Evolutionary conservation across 208 protist species (phyloP).

Genomic region (Herpetomonas tarakana): DNA sequence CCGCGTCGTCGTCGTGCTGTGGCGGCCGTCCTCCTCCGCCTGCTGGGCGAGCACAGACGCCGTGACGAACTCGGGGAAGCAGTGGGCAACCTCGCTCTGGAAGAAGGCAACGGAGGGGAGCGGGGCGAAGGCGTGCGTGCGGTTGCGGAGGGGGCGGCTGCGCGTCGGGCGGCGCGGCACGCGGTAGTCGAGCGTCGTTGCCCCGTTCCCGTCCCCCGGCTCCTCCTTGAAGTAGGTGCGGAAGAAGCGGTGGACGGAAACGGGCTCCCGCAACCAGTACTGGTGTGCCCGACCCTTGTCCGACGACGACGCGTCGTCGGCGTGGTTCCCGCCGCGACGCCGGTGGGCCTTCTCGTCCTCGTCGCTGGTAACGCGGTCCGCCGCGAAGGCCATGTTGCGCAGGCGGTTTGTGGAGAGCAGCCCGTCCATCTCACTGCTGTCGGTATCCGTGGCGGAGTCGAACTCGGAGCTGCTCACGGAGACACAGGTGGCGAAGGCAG

Average conservation of each 20-base stretch:
- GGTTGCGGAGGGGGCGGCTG: conserved; percentile 17
- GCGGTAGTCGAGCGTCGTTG: conserved; percentile 37
- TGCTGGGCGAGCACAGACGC: conserved; percentile 12
- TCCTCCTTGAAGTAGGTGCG: conserved; percentile 34
- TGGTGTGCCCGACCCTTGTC: background rate
- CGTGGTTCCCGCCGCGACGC: background rate
- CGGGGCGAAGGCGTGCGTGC: conserved; percentile 44
- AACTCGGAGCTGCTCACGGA: conserved; percentile 14
- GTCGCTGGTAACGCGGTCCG: conserved; percentile 2
- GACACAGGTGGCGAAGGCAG: conserved; percentile 3
- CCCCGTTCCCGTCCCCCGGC: conserved; percentile 20
- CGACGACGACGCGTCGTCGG: background rate
- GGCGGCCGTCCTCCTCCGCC: background rate
- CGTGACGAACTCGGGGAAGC: conserved; percentile 29
- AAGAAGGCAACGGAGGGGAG: conserved; percentile 49
- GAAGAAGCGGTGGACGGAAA: conserved; percentile 40
- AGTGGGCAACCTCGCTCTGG: conserved; percentile 18
- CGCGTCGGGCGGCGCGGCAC: conserved; percentile 13
- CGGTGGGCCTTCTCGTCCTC: background rate
- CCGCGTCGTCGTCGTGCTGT: background rate
- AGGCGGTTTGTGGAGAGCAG: background rate
- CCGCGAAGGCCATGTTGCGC: conserved; percentile 13
- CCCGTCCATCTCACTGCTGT: conserved; percentile 1
- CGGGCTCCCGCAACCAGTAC: conserved; percentile 4
- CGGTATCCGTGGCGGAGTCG: background rate